Conservation (phyloP, 495 filamentous ascomycete species). For the Trichoderma reesei region DNA sequence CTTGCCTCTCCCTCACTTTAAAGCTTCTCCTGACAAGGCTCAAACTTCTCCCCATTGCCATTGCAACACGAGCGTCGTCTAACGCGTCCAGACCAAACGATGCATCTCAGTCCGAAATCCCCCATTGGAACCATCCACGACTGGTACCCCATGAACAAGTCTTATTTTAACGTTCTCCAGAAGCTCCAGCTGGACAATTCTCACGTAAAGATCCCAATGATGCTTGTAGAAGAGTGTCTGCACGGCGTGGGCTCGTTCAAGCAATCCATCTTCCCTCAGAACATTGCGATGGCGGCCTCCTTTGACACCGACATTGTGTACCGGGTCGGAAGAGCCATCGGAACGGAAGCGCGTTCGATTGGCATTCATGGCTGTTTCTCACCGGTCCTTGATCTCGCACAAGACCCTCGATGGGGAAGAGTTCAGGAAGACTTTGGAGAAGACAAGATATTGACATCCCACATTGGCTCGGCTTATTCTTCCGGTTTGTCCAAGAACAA, state of each 20-base stretch:
- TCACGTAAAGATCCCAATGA: conserved; percentile 24
- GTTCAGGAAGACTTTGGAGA: conserved; percentile 38
- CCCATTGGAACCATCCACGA: conserved; percentile 25
- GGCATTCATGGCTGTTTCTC: conserved; percentile 32
- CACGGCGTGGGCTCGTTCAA: conserved; percentile 34
- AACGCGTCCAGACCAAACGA: conserved; percentile 19
- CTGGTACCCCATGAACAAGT: conserved; percentile 29
- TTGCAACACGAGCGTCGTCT: neutral
- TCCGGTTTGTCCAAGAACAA: conserved; percentile 31
- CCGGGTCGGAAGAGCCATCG: conserved; percentile 28
- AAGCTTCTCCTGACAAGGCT: too few species aligned
- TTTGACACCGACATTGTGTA: conserved; percentile 31
- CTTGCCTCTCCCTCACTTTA: neutral
- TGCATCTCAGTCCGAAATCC: conserved; percentile 24
- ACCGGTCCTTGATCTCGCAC: conserved; percentile 34
- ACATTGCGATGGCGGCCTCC: conserved; percentile 25
- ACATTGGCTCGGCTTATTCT: conserved; percentile 32
- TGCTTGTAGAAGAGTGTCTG: conserved; percentile 32
- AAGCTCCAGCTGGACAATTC: conserved; percentile 24
- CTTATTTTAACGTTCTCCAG: conserved; percentile 31
- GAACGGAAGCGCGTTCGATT: conserved; percentile 29
- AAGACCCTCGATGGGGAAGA: conserved; percentile 34
- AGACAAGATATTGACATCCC: conserved; percentile 31
- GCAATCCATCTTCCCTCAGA: conserved; percentile 33
- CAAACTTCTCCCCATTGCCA: too few species aligned